Base-by-base conservation (phyloP, 371 early-diverging fungal species). In the Parasitella parasitica region DNA sequence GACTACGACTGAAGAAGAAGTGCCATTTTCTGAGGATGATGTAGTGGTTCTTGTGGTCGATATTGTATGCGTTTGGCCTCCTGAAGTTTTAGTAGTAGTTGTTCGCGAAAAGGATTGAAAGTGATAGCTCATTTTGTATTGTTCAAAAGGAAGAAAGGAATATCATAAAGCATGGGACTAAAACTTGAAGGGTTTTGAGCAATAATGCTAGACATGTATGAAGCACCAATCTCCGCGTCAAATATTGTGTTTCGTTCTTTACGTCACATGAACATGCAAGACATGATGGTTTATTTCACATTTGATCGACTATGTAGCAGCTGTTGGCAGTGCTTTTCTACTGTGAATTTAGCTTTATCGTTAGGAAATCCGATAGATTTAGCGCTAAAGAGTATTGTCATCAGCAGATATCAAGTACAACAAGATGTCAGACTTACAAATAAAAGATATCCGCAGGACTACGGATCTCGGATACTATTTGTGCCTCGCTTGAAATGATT, bases 311-410 rank as follows among this genome's bases (percentile, higher is more conserved):
- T 49, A 24, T 35, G 36, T 38, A 72, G 12, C 2, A 76, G 26
- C 22, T 61, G 56, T 36, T 70, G 68, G 24, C 76, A 63, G 43
- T 76, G 53, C 43, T 63, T 68, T 49, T 64, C 61, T 2, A 64
- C 67, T 11, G 66, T 53, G 35, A 71, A 64, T 7, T 73, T 69
- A 3, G 77, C 74, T 41, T 71, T 64, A 37, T 77, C 74, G 37
- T 77, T 74, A 20, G 77, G 64, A 35, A 77, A 63, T 35, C 77
- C 74, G 9, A 77, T 48, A 12, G 72, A 66, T 61, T 74, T 73
- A 9, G 70, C 66, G 50, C 77, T 77, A 32, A 11, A 20, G 22
- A 30, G 24, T 26, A 9, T 18, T 11, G 22, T 4, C 15, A 22
- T 43, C 20, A 43, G 43, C 22, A 3, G n/a, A 20, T 22, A 43